Evolutionary conservation across 2,329 filamentous ascomycete species (phyloP).

Genomic region (Alternaria postmessia): DNA sequence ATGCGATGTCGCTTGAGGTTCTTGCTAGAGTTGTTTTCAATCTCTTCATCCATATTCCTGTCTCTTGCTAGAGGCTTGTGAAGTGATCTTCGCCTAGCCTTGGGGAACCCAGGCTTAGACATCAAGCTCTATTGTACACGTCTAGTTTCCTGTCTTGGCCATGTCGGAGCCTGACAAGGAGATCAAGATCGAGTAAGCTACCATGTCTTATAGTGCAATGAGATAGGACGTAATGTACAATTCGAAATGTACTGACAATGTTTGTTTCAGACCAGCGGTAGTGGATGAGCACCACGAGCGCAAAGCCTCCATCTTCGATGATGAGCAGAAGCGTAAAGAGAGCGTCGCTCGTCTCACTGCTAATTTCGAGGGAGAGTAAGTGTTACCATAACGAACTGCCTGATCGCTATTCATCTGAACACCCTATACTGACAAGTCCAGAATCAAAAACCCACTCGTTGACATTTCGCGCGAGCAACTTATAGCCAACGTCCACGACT

Average conservation of each 20-base stretch:
- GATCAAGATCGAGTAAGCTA: slow-evolving; percentile 28
- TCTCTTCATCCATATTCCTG: neutral
- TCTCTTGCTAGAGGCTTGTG: neutral
- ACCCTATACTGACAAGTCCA: slow-evolving; percentile 33
- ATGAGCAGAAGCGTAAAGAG: slow-evolving; percentile 34
- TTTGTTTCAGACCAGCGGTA: slow-evolving; percentile 20
- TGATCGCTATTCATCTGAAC: neutral
- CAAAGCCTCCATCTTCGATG: slow-evolving; percentile 32
- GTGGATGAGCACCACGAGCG: slow-evolving; percentile 27
- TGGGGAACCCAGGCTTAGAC: neutral
- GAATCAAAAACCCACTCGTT: slow-evolving; percentile 65
- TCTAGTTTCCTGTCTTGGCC: neutral
- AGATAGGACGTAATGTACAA: neutral
- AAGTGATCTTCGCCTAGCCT: neutral
- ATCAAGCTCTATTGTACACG: neutral
- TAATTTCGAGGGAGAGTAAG: slow-evolving; percentile 46
- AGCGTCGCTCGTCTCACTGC: slow-evolving; percentile 36
- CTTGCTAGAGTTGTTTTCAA: neutral
- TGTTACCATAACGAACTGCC: neutral
- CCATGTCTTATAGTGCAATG: neutral
- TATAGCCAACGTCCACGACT: slow-evolving; percentile 65
- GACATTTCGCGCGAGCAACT: slow-evolving; percentile 63
- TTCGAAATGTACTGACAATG: slow-evolving; percentile 6
- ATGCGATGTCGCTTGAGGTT: neutral
- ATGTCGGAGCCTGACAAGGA: slow-evolving; percentile 28